Evolutionary conservation across 2,329 filamentous ascomycete species (phyloP), one percentile per base, ranked within the genome.

Genomic region (Intubia oerlemansii): DNA sequence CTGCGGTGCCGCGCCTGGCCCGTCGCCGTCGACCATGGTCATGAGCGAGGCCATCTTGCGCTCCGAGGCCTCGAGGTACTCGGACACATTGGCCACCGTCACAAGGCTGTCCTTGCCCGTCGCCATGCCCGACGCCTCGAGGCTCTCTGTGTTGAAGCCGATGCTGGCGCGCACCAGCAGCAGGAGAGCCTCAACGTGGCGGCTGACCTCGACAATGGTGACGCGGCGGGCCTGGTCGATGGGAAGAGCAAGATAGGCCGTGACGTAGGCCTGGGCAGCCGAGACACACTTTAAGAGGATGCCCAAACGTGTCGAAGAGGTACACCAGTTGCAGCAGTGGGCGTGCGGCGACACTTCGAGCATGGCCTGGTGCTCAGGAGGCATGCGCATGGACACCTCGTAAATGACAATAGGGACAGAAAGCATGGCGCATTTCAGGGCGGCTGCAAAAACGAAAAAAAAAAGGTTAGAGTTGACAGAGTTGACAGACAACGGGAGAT

Each of bases 261-360:
- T 29, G 14, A 41, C 31, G 21, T 32, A 41, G 19, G 15, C 28
- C 25, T 39, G 38, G 11, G 36, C 29, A 6, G 39, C 38, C 9
- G 29, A 25, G 7, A 36, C 30, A 32, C 33, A 32, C 16, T 37
- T 35, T 21, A 37, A 23, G 7, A 40, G 22, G 4, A 41, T 24
- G 4, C 32, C 32, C 4, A 37, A 25, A 6, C 39, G 38, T 7
- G 30, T 28, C 2, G 31, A 15, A 7, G 37, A 39, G 4, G 17
- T 9, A 23, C 39, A 41, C 39, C 39, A 41, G 21, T 25, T 31
- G 27, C 39, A 41, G 35, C 39, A 40, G 5, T 25, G 27, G 11
- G 14, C 25, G 10, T 17, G 5, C 5, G 32, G 22, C 12, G 26
- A 19, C n/a, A 17, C 18, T 7, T 27, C 24, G 0, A 27, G 24